phyloP scores from a whole-genome alignment of 139 green algal species.

The Asterochloris sp. region DNA sequence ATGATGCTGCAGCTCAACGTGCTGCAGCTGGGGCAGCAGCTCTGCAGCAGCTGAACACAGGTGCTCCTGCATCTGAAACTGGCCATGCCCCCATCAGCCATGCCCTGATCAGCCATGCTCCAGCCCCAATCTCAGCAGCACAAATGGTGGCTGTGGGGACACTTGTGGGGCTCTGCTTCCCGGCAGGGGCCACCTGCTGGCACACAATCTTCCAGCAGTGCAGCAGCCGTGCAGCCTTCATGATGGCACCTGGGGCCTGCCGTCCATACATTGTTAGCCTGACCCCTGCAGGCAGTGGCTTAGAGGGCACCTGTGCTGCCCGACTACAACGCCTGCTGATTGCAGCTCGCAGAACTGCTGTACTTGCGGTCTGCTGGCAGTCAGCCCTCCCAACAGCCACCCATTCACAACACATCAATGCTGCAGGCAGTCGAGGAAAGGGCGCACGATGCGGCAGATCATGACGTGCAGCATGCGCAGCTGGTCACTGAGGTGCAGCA shows the following conservation, averaged over 20 bases:
- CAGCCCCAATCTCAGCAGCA: too few relatives aligned
- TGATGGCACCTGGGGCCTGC: neutral
- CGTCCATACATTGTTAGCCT: neutral
- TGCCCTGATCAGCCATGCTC: too few relatives aligned
- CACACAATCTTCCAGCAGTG: neutral
- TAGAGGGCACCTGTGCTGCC: neutral
- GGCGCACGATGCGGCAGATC: conserved; percentile 6
- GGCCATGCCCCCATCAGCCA: too few relatives aligned
- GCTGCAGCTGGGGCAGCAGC: too few relatives aligned
- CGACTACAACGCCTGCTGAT: neutral
- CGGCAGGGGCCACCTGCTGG: neutral
- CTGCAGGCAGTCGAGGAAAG: neutral
- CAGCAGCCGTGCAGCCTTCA: neutral
- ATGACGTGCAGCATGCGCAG: neutral
- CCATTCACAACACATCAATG: too few relatives aligned
- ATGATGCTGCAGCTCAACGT: too few relatives aligned
- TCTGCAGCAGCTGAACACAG: too few relatives aligned
- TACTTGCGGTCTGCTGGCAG: neutral
- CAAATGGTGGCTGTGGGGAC: too few relatives aligned
- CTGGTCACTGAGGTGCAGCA: conserved; percentile 7
- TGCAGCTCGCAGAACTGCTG: neutral
- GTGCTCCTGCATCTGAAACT: too few relatives aligned
- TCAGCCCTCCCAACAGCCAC: neutral
- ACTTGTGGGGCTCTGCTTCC: too few relatives aligned
- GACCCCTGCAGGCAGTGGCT: neutral